Conservation (phyloP, 495 filamentous ascomycete genomes). For the Daldinia caldariorum region DNA sequence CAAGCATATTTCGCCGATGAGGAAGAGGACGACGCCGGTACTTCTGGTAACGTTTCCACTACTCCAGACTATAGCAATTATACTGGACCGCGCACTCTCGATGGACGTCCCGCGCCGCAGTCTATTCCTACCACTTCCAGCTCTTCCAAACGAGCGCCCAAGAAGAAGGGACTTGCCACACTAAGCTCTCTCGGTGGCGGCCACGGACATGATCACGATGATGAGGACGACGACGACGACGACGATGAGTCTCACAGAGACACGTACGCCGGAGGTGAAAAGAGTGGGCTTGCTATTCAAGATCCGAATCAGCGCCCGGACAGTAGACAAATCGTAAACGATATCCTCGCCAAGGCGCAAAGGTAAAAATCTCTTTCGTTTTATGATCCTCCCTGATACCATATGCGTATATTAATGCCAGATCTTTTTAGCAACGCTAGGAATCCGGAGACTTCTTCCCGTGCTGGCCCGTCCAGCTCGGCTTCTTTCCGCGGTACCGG, state of each 20-base stretch:
- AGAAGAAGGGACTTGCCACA: constrained; percentile 65
- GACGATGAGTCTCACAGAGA: constrained; percentile 76
- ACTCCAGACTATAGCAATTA: constrained; percentile 44
- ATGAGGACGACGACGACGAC: constrained; percentile 66
- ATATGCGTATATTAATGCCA: constrained; percentile 25
- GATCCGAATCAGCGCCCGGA: constrained; percentile 73
- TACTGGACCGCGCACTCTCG: constrained; percentile 65
- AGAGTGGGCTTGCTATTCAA: constrained; percentile 94
- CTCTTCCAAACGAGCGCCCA: constrained; percentile 53
- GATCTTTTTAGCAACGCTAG: constrained; percentile 61
- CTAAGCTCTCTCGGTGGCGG: constrained; percentile 63
- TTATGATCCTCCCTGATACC: background rate
- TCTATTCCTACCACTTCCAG: constrained; percentile 52
- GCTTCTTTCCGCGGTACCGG: constrained; percentile 82
- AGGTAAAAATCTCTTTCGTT: constrained; percentile 63
- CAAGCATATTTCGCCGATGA: constrained; percentile 75
- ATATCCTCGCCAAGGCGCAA: constrained; percentile 85
- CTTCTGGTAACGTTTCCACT: background rate
- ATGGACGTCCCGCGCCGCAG: constrained; percentile 63
- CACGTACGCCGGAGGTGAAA: constrained; percentile 94
- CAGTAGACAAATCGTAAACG: constrained; percentile 72
- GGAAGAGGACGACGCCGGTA: constrained; percentile 67
- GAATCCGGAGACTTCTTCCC: constrained; percentile 62
- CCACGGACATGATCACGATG: constrained; percentile 55
- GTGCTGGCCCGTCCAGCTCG: constrained; percentile 57